Evolutionary conservation across 805 yeast species (phyloP).

Genomic region (Millerozyma acaciae): DNA sequence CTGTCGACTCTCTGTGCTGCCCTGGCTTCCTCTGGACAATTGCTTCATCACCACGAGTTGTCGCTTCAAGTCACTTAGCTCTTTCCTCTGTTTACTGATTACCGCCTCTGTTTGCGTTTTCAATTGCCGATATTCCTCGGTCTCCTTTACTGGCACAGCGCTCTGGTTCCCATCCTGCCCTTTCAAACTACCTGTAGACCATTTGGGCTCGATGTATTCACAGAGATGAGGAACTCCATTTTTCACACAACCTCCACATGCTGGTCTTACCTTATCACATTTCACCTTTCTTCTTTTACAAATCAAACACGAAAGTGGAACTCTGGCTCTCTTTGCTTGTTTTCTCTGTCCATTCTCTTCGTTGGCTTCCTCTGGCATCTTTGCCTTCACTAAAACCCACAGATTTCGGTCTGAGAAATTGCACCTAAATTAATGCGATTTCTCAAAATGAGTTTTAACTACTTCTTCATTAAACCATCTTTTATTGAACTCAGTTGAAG

Average conservation of each 20-base stretch:
- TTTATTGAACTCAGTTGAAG: too few relatives aligned
- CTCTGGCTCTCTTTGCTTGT: slow-evolving; percentile 26
- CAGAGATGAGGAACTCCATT: slow-evolving; percentile 40
- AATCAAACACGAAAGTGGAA: slow-evolving; percentile 37
- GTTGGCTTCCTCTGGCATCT: too few relatives aligned
- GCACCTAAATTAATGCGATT: too few relatives aligned
- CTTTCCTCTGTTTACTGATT: slow-evolving; percentile 22
- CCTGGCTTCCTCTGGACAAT: slow-evolving; percentile 5
- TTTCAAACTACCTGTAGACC: slow-evolving; percentile 19
- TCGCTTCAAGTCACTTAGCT: slow-evolving; percentile 30
- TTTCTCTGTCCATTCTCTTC: too few relatives aligned
- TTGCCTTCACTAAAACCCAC: too few relatives aligned
- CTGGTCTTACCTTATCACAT: slow-evolving; percentile 39
- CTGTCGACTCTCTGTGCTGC: not conserved
- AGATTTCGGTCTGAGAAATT: too few relatives aligned
- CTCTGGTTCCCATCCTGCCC: not conserved
- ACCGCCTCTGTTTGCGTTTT: slow-evolving; percentile 17
- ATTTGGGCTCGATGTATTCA: slow-evolving; percentile 37
- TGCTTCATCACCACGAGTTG: slow-evolving; percentile 21
- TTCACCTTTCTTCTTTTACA: slow-evolving; percentile 41
- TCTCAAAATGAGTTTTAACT: too few relatives aligned
- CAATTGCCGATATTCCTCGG: slow-evolving; percentile 15
- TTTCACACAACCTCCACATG: slow-evolving; percentile 39
- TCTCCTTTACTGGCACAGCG: not conserved
- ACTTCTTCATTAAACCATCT: too few relatives aligned